Evolutionary conservation across 306 rosid genomes (phyloP), one percentile per base, ranked within the genome.

Genomic region (Hippophae rhamnoides): DNA sequence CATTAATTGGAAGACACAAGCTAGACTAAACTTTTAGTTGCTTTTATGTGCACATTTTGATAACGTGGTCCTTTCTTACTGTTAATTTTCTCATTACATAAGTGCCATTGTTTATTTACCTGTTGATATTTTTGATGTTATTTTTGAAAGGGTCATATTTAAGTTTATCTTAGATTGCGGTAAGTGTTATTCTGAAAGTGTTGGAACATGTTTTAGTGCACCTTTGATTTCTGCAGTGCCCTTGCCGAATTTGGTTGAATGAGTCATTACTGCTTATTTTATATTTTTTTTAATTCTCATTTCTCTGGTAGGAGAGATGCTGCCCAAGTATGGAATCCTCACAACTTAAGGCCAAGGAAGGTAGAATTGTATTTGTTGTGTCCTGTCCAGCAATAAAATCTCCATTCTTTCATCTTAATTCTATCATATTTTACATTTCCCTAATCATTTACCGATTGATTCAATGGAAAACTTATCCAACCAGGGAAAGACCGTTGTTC

Each of bases 401-500:
- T 31, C 3, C 38, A 2, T 31, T 31, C 4, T 31, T 31, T 31
- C 38, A 48, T 57, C 63, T 12, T 50, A 12, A 23, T 61, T 45
- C 48, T 54, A n/a, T 59, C 18, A 7, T 49, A 53, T 38, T 52
- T 64, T 41, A 18, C 10, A 31, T 40, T 18, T 42, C 61, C 56
- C 40, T 55, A 13, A 53, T 60, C 56, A 27, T 68, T 57, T 27
- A 55, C 56, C 57, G 38, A 13, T 45, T 49, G 42, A 40, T 54
- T 55, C 18, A 1, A 61, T 48, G 9, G 13, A 51, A 31, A 56
- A 27, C 25, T 70, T 52, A 60, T 68, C 68, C 60, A 46, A 65
- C 72, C 75, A 92, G 87, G 84, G 68, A 69, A 69, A 65, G 45
- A 82, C 87, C 54, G 75, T 92, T 81, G 86, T 83, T 70, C 84